These are phyloP conservation scores for Citrullus amarus DNA, from an alignment of 306 rosid genomes.

Conservation along the genomic window DNA sequence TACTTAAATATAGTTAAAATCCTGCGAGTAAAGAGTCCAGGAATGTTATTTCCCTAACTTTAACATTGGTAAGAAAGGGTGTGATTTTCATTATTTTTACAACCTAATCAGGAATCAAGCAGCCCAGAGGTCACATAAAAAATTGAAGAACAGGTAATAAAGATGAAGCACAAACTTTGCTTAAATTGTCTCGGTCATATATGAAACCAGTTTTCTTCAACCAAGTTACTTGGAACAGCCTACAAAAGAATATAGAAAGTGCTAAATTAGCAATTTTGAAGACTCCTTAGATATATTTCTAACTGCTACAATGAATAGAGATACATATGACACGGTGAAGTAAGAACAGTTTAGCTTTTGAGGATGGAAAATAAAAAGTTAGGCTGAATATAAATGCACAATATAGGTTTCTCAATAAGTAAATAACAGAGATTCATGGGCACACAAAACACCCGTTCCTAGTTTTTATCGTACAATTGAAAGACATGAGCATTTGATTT, in stretches of 20 bases:
- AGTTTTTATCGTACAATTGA: not conserved
- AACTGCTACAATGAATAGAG: not conserved
- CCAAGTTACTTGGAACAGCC: conserved; percentile 86
- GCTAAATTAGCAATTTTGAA: conserved; percentile 17
- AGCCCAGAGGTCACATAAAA: conserved; percentile 5
- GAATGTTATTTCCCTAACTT: not conserved
- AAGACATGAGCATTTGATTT: not conserved
- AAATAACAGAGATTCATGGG: not conserved
- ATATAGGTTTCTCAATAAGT: not conserved
- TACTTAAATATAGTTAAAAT: not conserved
- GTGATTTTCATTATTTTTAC: not conserved
- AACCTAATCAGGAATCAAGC: not conserved
- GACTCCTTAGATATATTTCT: not conserved
- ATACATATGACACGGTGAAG: not conserved
- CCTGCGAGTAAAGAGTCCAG: not conserved
- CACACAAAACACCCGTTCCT: not conserved
- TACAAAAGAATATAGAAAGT: conserved; percentile 35
- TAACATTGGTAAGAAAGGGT: not conserved
- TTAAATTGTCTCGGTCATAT: conserved; percentile 52
- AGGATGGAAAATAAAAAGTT: not conserved
- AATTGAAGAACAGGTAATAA: conserved; percentile 14
- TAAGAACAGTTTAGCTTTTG: not conserved
- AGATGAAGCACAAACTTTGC: conserved; percentile 65
- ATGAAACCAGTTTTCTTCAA: conserved; percentile 60
- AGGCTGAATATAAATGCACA: not conserved